Evolutionary conservation across 1,284 basidiomycete genomes (phyloP).

Genomic region (Pyrrhoderma lamaoense): DNA sequence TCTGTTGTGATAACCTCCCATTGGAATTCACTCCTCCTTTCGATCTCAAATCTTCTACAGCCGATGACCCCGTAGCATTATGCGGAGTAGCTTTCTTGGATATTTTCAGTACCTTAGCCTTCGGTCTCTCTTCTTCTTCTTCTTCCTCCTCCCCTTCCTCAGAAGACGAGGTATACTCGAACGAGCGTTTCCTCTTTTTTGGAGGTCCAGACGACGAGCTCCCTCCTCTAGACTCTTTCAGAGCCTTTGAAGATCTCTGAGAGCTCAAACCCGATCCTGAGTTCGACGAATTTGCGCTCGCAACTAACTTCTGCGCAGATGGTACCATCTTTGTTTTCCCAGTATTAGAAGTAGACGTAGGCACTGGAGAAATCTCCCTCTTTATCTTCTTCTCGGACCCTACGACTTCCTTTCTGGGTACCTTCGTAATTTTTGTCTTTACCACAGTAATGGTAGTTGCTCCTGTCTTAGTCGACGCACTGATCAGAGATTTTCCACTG

Average conservation of each 20-base stretch:
- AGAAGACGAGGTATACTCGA: conserved; percentile 56
- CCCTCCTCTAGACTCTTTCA: no score
- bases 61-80: background rate
- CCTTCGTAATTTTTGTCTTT: no score
- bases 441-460: no score
- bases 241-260: no score
- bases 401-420: conserved; percentile 24
- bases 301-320: conserved; percentile 20
- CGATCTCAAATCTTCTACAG: no score
- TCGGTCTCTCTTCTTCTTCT: conserved; percentile 5
- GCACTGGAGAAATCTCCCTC: conserved; percentile 12
- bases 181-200: conserved; percentile 34
- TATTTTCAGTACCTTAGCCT: background rate
- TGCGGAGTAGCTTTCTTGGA: background rate
- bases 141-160: conserved; percentile 39
- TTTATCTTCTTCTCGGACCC: conserved; percentile 15
- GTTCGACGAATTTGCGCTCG: no score
- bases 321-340: conserved; percentile 18
- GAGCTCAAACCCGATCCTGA: no score
- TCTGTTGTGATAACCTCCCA: no score
- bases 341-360: conserved; percentile 25
- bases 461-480: background rate
- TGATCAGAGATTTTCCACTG: background rate
- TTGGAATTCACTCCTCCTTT: no score
- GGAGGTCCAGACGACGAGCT: background rate